A percentile compares a stretch with the other conserved stretches of the same genome.
Evolutionary conservation across 2,329 filamentous ascomycete species (phyloP).

Genomic region (Rutstroemia sydowiana): DNA sequence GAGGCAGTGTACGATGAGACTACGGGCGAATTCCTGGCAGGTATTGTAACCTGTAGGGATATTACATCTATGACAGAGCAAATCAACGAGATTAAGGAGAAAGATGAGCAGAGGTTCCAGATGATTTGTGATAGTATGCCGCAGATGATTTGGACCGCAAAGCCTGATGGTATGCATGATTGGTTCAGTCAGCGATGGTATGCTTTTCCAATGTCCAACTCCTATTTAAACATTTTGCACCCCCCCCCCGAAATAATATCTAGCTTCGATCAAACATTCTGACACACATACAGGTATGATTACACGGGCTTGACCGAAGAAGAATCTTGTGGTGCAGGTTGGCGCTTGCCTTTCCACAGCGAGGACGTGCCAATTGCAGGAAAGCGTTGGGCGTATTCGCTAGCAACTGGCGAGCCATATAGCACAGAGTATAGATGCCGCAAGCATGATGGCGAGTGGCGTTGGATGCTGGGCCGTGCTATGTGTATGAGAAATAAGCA

Average conservation of each 20-base stretch:
- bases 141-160: conserved; percentile 68
- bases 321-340: conserved; percentile 54
- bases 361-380: conserved; percentile 56
- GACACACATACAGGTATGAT: conserved; percentile 40
- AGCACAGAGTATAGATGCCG: conserved; percentile 63
- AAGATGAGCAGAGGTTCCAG: conserved; percentile 67
- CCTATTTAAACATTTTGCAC: no score
- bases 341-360: conserved; percentile 59
- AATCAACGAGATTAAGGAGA: conserved; percentile 60
- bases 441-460: conserved; percentile 60
- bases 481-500: conserved; percentile 59
- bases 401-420: conserved; percentile 62
- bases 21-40: conserved; percentile 66
- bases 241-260: no score
- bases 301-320: conserved; percentile 63
- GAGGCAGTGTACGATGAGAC: conserved; percentile 60
- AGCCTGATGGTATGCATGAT: conserved; percentile 56
- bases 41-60: conserved; percentile 53
- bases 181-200: conserved; percentile 70
- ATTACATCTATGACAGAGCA: conserved; percentile 63
- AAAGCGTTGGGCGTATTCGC: conserved; percentile 52
- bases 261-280: no score
- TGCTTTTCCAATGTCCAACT: no score
- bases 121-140: conserved; percentile 69
- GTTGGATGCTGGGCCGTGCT: conserved; percentile 72